phyloP scores from a whole-genome alignment of 2,329 filamentous ascomycete species.

The Colletotrichum filicis region DNA sequence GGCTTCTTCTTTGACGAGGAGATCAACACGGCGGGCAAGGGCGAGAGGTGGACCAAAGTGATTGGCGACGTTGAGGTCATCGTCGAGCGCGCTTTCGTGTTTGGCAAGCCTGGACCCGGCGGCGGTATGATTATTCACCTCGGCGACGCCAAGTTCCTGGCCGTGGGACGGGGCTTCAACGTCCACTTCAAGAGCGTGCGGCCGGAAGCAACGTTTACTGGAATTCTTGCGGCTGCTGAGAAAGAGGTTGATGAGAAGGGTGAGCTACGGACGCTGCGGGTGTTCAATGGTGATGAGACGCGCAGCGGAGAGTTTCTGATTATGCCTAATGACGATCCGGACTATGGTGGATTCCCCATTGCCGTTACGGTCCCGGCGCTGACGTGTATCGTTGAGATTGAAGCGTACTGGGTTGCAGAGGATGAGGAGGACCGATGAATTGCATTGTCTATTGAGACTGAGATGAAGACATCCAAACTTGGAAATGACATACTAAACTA shows the following conservation, averaged over 20 bases:
- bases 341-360: conserved; percentile 67
- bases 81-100: conserved; percentile 52
- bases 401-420: conserved; percentile 49
- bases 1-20: conserved; percentile 52
- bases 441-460: background rate
- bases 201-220: conserved; percentile 48
- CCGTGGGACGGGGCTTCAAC: conserved; percentile 52
- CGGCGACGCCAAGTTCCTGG: conserved; percentile 46
- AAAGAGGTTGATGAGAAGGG: conserved; percentile 49
- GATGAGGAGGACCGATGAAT: conserved; percentile 38
- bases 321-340: conserved; percentile 67
- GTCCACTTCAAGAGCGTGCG: conserved; percentile 45
- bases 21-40: conserved; percentile 36
- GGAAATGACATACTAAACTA: background rate
- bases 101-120: conserved; percentile 50
- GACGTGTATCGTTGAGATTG: conserved; percentile 57
- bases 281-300: conserved; percentile 54
- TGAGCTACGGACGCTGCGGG: conserved; percentile 44
- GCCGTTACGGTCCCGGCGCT: conserved; percentile 63
- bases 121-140: conserved; percentile 52
- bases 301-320: conserved; percentile 57
- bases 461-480: background rate
- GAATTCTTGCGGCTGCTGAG: conserved; percentile 49
- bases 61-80: conserved; percentile 48
- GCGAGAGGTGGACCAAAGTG: conserved; percentile 41